Percentiles rank a stretch among this genome's conserved stretches.
These are phyloP conservation scores for Alternaria ventricosa DNA, from an alignment of 2,329 filamentous ascomycete genomes.

Conservation along the genomic window DNA sequence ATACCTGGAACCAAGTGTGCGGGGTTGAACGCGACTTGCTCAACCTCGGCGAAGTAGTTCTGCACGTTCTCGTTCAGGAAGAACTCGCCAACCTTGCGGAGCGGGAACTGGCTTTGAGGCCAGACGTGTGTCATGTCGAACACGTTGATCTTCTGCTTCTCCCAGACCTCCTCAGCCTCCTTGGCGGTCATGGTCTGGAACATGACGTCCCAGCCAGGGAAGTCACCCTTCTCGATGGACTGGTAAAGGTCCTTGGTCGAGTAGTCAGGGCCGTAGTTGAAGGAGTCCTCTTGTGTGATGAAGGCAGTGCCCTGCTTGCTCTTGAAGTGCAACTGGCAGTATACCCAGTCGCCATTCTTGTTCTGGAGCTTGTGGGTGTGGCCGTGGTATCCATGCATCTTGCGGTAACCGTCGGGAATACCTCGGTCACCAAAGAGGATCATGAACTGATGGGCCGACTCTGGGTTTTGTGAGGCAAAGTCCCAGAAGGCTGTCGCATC, in stretches of 20 bases:
- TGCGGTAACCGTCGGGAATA: constrained; percentile 62
- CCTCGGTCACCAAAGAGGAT: constrained; percentile 62
- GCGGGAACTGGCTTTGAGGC: constrained; percentile 60
- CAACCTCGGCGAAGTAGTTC: constrained; percentile 71
- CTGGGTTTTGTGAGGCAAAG: constrained; percentile 61
- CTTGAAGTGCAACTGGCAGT: constrained; percentile 61
- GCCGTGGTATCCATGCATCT: constrained; percentile 62
- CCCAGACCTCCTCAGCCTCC: constrained; percentile 59
- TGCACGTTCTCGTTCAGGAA: constrained; percentile 62
- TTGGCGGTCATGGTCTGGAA: constrained; percentile 61
- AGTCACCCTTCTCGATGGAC: constrained; percentile 61
- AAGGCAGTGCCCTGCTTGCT: constrained; percentile 60
- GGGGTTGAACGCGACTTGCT: constrained; percentile 73
- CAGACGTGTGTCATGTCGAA: constrained; percentile 63
- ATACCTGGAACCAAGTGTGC: constrained; percentile 71
- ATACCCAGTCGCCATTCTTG: constrained; percentile 61
- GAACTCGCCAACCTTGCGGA: constrained; percentile 61
- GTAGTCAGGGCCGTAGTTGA: constrained; percentile 59
- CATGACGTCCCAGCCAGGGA: constrained; percentile 58
- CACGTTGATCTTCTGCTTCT: constrained; percentile 62
- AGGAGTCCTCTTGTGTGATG: constrained; percentile 60
- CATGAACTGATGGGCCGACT: constrained; percentile 62
- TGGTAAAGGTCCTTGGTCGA: constrained; percentile 61
- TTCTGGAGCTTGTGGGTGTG: constrained; percentile 63
- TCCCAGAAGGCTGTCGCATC: constrained; percentile 73